These are phyloP conservation scores for Mycena capillaripes DNA, from an alignment of 768 basidiomycete species.

Conservation along the genomic window DNA sequence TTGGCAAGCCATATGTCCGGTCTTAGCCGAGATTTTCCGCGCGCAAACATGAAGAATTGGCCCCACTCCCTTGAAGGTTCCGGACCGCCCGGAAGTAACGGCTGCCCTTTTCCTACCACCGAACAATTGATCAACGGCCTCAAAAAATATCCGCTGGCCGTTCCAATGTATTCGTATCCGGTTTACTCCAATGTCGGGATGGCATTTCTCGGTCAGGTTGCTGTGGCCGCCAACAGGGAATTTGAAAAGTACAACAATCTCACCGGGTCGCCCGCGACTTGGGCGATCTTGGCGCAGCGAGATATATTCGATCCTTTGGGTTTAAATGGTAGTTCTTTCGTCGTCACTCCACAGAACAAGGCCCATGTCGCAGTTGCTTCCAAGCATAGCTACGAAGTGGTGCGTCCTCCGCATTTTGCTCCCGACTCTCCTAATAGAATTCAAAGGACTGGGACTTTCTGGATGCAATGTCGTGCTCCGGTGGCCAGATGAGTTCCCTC, in stretches of 20 bases:
- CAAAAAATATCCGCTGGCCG: slow-evolving; percentile 36
- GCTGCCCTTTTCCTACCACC: slow-evolving; percentile 37
- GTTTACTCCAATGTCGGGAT: slow-evolving; percentile 46
- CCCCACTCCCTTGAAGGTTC: slow-evolving; percentile 39
- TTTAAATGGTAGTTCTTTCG: slow-evolving; percentile 40
- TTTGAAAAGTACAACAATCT: slow-evolving; percentile 23
- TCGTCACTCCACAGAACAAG: slow-evolving; percentile 35
- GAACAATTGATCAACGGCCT: slow-evolving; percentile 36
- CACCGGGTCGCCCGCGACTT: slow-evolving; percentile 30
- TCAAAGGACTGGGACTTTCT: slow-evolving; percentile 41
- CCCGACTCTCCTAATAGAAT: background rate
- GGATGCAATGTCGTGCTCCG: slow-evolving; percentile 40
- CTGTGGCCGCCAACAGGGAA: slow-evolving; percentile 38
- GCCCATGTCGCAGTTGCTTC: slow-evolving; percentile 37
- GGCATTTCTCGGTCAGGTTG: slow-evolving; percentile 42
- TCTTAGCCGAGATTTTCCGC: slow-evolving; percentile 44
- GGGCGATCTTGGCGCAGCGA: slow-evolving; percentile 35
- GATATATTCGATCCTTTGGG: slow-evolving; percentile 45
- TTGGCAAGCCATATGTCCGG: slow-evolving; percentile 46
- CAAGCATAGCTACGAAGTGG: slow-evolving; percentile 31
- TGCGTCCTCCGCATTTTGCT: background rate
- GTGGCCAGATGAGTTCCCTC: slow-evolving; percentile 45
- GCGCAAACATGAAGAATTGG: slow-evolving; percentile 41
- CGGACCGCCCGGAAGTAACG: slow-evolving; percentile 40
- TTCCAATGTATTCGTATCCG: slow-evolving; percentile 42